Base-by-base conservation (phyloP, 805 yeast genomes). In the Candida morakotiae region DNA sequence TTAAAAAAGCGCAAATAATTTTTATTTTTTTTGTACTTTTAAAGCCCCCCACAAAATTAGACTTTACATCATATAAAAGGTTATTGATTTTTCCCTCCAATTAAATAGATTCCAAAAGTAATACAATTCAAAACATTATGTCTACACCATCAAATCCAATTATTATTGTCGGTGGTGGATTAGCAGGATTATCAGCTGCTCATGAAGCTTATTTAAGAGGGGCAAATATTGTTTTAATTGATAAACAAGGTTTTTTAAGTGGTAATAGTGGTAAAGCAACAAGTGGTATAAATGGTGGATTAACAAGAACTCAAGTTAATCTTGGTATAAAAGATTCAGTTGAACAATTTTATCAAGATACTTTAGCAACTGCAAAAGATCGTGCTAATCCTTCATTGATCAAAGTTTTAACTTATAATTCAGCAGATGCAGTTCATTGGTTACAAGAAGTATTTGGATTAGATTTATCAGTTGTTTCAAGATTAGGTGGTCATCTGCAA, bases 401-500 rank as follows among this genome's bases (percentile, higher is more conserved):
- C 58, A 60, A 66, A 22, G 81, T 76, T 4, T 62, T 86, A 42
- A 72, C 83, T 1, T 60, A 70, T 39, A 77, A 81, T 30, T 79
- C 87, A 2, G 77, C 75, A 5, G 72, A 68, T 29, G 89, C 93
- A 0, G 72, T 86, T 34, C 75, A 75, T 33, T 86, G 94, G 91
- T 68, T 86, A 35, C 83, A 81, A 46, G 69, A 73, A 21, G 73
- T 69, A 4, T 77, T 84, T 47, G 71, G 68, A 5, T 60, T 84
- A 34, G 85, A 81, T 48, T 62, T 86, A 39, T 72, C 83, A 6
- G 66, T 80, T 11, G 83, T 86, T 9, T 73, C 86, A n/a, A 75
- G 85, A 48, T 59, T 86, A 29, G 95, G 95, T 19, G 95, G 95
- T 2, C 94, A 86, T 53, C 79, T 88, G 1, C 77, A 71, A 34